A percentile compares a stretch with the other conserved stretches of the same genome.
phyloP scores from a whole-genome alignment of 805 yeast genomes.

The Metschnikowia sp. region DNA sequence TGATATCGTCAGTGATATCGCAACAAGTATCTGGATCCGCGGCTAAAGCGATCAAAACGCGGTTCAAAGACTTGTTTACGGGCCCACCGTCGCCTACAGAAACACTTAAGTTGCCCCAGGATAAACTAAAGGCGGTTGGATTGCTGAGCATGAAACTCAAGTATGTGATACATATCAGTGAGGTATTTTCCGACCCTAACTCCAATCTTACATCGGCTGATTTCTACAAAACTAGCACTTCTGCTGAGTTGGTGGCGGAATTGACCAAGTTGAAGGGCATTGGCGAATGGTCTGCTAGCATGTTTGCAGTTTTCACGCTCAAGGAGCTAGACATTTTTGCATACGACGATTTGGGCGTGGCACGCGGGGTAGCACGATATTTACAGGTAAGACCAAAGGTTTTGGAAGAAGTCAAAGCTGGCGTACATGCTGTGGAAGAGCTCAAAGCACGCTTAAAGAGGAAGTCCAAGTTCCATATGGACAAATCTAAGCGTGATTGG shows the following conservation, averaged over 20 bases:
- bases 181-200: conserved; percentile 44
- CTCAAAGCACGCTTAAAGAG: conserved; percentile 28
- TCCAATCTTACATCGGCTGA: conserved; percentile 29
- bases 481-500: conserved; percentile 57
- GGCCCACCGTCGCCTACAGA: conserved; percentile 50
- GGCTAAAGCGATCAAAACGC: conserved; percentile 58
- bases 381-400: conserved; percentile 51
- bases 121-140: conserved; percentile 60
- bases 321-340: conserved; percentile 69
- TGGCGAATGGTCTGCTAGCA: conserved; percentile 85
- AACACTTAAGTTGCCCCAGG: conserved; percentile 39
- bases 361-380: conserved; percentile 73
- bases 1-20: conserved; percentile 48
- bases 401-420: conserved; percentile 39
- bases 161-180: conserved; percentile 56
- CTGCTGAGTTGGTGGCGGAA: conserved; percentile 47
- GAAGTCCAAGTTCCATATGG: conserved; percentile 35
- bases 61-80: conserved; percentile 37
- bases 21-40: conserved; percentile 83
- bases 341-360: conserved; percentile 77
- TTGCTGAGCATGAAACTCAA: conserved; percentile 64
- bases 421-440: conserved; percentile 30
- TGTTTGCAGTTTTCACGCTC: conserved; percentile 76
- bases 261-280: conserved; percentile 62
- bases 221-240: conserved; percentile 35